These are phyloP conservation scores for Penicillium sp. DNA, from an alignment of 2,329 filamentous ascomycete genomes.

Conservation along the genomic window DNA sequence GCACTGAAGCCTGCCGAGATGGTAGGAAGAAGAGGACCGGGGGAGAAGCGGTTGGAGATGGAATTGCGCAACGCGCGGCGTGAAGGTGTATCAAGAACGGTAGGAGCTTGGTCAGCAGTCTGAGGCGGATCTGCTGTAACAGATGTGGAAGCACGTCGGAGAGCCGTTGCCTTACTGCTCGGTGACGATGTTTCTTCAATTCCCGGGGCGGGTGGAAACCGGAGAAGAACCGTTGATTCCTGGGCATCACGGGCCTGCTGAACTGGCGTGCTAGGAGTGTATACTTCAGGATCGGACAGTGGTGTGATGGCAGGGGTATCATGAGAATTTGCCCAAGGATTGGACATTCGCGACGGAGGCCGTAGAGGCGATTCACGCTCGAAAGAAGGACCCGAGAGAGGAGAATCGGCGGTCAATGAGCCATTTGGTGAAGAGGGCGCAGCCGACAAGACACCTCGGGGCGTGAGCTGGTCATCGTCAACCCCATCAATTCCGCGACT, in stretches of 20 bases:
- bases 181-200: constrained; percentile 19
- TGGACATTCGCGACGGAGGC: constrained; percentile 34
- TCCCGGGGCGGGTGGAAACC: constrained; percentile 38
- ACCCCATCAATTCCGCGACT: constrained; percentile 30
- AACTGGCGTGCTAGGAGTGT: constrained; percentile 27
- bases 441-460: constrained; percentile 30
- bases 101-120: constrained; percentile 23
- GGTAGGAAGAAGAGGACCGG: constrained; percentile 55
- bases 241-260: constrained; percentile 15
- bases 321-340: constrained; percentile 36
- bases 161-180: constrained; percentile 7
- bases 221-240: constrained; percentile 33
- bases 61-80: constrained; percentile 42
- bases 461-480: constrained; percentile 32
- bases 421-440: constrained; percentile 29
- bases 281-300: constrained; percentile 22
- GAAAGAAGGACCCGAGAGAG: constrained; percentile 25
- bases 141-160: constrained; percentile 20
- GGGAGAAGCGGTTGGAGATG: constrained; percentile 49
- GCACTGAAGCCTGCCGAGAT: constrained; percentile 56
- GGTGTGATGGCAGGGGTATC: constrained; percentile 14
- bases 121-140: constrained; percentile 13
- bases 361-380: constrained; percentile 28
- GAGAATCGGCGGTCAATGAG: constrained; percentile 30
- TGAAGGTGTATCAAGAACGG: constrained; percentile 35